phyloP scores from a whole-genome alignment of 176 grass and related monocot species.

The Paspalum vaginatum region DNA sequence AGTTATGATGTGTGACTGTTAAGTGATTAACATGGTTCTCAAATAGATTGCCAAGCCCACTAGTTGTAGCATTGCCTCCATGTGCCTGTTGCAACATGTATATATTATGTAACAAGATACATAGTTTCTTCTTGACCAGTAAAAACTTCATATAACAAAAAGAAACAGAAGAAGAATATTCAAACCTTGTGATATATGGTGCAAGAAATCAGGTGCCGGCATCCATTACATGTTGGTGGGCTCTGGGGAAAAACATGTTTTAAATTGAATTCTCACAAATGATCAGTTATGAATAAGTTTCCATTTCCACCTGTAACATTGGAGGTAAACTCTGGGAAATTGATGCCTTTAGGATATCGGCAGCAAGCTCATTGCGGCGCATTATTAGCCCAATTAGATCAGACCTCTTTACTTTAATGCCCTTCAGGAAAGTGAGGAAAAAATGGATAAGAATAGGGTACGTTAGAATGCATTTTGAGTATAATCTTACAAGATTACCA shows the following conservation, averaged over 20 bases:
- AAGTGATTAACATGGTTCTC: slow-evolving; percentile 82
- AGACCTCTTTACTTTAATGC: slow-evolving; percentile 83
- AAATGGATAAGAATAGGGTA: slow-evolving; percentile 35
- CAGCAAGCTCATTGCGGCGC: slow-evolving; percentile 93
- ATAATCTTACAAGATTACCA: slow-evolving; percentile 61
- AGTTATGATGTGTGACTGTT: slow-evolving; percentile 62
- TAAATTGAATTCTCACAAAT: slow-evolving; percentile 33
- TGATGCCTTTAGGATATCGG: slow-evolving; percentile 88
- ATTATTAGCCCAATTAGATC: slow-evolving; percentile 91
- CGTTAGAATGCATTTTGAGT: slow-evolving; percentile 23
- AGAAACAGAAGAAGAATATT: background rate
- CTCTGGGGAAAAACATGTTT: slow-evolving; percentile 53
- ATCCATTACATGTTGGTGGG: slow-evolving; percentile 73
- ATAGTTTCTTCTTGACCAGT: background rate
- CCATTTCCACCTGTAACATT: slow-evolving; percentile 72
- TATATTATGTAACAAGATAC: slow-evolving; percentile 1
- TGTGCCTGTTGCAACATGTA: slow-evolving; percentile 61
- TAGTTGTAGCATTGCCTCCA: slow-evolving; percentile 75
- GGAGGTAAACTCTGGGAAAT: slow-evolving; percentile 69
- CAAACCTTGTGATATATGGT: slow-evolving; percentile 91
- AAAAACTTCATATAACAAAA: slow-evolving; percentile 9
- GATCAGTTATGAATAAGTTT: slow-evolving; percentile 12
- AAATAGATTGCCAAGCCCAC: slow-evolving; percentile 84
- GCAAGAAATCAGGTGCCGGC: slow-evolving; percentile 78
- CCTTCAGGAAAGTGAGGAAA: slow-evolving; percentile 63